phyloP scores from a whole-genome alignment of 1,284 basidiomycete species.

The Cryptococcus sp. region DNA sequence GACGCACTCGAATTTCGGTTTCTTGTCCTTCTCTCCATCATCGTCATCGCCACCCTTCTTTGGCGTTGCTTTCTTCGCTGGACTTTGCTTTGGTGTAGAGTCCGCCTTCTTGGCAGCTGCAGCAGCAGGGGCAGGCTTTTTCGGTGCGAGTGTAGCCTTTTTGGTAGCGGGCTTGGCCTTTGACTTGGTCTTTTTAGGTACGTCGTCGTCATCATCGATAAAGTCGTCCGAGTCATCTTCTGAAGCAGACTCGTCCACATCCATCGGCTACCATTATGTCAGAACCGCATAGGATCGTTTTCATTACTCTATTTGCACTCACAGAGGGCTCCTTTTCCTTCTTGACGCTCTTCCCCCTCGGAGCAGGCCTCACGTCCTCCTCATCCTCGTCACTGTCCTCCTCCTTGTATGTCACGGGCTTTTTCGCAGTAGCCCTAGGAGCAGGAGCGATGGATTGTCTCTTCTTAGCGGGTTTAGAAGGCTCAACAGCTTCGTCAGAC shows the following conservation, averaged over 20 bases:
- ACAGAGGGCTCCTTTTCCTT: conserved; percentile 20
- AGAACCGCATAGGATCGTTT: neutral
- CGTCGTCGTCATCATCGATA: conserved; percentile 27
- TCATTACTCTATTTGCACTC: neutral
- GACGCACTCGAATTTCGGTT: conserved; percentile 50
- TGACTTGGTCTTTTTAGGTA: conserved; percentile 23
- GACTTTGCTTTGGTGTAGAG: conserved; percentile 13
- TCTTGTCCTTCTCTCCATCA: conserved; percentile 24
- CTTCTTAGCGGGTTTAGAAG: conserved; percentile 45
- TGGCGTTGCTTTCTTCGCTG: conserved; percentile 24
- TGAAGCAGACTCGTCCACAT: conserved; percentile 24
- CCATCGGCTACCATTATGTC: conserved; percentile 22
- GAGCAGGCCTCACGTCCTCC: conserved; percentile 28
- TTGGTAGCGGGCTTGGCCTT: conserved; percentile 25
- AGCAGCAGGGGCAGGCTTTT: conserved; percentile 17
- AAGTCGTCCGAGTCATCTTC: conserved; percentile 23
- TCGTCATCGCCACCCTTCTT: conserved; percentile 23
- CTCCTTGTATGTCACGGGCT: conserved; percentile 35
- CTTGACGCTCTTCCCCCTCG: conserved; percentile 17
- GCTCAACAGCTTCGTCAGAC: conserved; percentile 33
- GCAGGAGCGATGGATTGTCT: conserved; percentile 29
- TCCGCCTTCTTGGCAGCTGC: conserved; percentile 33
- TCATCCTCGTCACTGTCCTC: conserved; percentile 26
- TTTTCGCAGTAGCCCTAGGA: conserved; percentile 22
- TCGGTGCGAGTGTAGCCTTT: conserved; percentile 21